Evolutionary conservation across 345 rosid species (phyloP).

Genomic region (Psidium guajava): DNA sequence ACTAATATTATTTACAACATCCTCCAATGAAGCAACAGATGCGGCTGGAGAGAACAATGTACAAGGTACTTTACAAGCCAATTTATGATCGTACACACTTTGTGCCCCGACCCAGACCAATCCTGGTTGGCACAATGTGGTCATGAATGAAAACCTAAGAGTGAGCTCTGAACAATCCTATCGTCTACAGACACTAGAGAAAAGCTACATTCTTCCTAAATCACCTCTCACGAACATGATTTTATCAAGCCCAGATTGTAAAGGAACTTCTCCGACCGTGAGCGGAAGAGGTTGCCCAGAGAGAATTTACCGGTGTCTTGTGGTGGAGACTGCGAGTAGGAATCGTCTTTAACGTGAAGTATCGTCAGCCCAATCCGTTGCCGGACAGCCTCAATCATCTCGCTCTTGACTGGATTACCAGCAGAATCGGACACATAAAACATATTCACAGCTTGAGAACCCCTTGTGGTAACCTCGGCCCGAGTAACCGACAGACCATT

Average conservation of each 20-base stretch:
- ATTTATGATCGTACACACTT: not conserved
- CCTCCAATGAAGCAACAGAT: not conserved
- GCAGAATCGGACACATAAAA: conserved; percentile 82
- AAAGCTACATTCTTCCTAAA: not conserved
- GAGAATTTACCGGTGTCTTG: conserved; percentile 44
- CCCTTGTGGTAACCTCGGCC: conserved; percentile 87
- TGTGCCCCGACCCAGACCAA: not conserved
- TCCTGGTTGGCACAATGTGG: not conserved
- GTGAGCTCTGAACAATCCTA: not conserved
- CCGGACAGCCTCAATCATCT: conserved; percentile 71
- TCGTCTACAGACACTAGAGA: not conserved
- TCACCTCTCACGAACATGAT: conserved; percentile 29
- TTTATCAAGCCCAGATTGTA: conserved; percentile 57
- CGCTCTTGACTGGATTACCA: conserved; percentile 52
- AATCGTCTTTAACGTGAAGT: conserved; percentile 55
- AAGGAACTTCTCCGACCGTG: conserved; percentile 68
- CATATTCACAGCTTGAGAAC: conserved; percentile 63
- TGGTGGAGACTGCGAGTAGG: conserved; percentile 21
- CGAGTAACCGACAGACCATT: conserved; percentile 72
- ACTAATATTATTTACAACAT: not conserved
- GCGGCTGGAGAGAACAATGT: conserved; percentile 5
- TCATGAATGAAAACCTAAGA: not conserved
- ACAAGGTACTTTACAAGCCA: conserved; percentile 8
- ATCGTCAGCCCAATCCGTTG: conserved; percentile 58
- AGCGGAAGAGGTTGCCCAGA: conserved; percentile 49